Base-by-base conservation (phyloP, 1,284 basidiomycete genomes). In the Rhodotorula sp. region DNA sequence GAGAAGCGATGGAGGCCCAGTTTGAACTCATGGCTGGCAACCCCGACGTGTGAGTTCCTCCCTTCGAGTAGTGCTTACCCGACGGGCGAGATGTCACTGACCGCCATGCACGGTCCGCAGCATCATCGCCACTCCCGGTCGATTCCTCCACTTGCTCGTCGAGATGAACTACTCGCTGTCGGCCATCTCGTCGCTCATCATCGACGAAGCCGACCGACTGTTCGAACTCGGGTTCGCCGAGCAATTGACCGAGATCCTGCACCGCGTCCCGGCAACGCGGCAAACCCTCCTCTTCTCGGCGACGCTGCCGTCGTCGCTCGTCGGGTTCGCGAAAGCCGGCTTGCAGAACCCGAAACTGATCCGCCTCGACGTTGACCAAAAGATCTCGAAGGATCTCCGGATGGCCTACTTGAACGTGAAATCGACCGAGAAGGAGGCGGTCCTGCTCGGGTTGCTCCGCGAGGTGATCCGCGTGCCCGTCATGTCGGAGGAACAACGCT, bases 171-270 rank as follows among this genome's bases (percentile, higher is more conserved):
- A 98, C 60, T 94, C 97, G 79, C 84, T 99, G 48, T 88, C 90
- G 61, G 89, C 90, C 0, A 85, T 95, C 5, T 88, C 95, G 80
- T 94, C 93, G 74, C 88, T 95, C 67, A 91, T 99, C 26, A 99
- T 99, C 77, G 96, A 99, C 80, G 96, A 99, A 82, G 96, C 96
- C 0, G 96, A 99, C 81, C 88, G 83, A 79, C 70, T 77, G 20
- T 99, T 99, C 80, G 96, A 99, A 79, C 93, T 98, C 89, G 95
- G 95, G 22, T 99, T 99, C 80, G 91, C 93, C 77, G 88, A 89
- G 5, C 92, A 96, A 62, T 84, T 99, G 45, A 89, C 89, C 68
- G 95, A 98, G 81, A 94, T 98, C 76, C 83, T 98, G 6, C 85
- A 89, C 75, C 90, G 94, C 42, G 87, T 99, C 48, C 94, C 95